These are phyloP conservation scores for Polyporus tsugae DNA, from an alignment of 1,284 basidiomycete genomes.

Conservation along the genomic window DNA sequence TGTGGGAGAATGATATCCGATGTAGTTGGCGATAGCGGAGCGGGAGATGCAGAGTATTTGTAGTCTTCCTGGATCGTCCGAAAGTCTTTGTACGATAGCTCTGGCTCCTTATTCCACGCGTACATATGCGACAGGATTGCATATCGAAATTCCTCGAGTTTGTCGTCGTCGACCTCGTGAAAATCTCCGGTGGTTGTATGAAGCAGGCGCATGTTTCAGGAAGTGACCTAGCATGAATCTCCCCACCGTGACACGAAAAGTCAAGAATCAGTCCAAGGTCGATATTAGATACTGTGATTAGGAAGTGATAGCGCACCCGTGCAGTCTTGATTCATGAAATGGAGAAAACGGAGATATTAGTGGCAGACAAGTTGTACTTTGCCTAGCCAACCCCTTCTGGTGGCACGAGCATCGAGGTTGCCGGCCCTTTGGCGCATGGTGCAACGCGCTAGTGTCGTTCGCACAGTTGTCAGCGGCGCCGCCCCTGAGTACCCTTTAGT, in stretches of 20 bases:
- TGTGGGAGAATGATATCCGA: neutral
- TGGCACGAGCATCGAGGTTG: neutral
- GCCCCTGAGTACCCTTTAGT: too few species aligned
- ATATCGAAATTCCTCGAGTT: neutral
- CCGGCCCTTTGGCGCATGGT: neutral
- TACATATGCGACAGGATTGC: slow-evolving; percentile 1
- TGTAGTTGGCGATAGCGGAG: neutral
- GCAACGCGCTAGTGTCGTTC: neutral
- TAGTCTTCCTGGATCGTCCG: neutral
- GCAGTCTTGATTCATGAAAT: neutral
- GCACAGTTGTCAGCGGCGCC: neutral
- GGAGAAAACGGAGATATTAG: neutral
- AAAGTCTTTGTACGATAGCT: slow-evolving; percentile 1
- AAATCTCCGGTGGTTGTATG: neutral
- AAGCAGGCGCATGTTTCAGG: neutral
- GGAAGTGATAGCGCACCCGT: neutral
- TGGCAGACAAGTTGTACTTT: neutral
- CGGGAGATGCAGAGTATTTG: neutral
- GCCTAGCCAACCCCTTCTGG: too few species aligned
- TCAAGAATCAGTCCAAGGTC: neutral
- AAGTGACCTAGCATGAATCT: neutral
- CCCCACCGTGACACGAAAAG: neutral
- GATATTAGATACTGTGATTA: neutral
- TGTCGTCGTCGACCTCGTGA: neutral
- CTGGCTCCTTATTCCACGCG: neutral